phyloP scores from a whole-genome alignment of 805 yeast genomes.

The Kodamaea kakaduensis region DNA sequence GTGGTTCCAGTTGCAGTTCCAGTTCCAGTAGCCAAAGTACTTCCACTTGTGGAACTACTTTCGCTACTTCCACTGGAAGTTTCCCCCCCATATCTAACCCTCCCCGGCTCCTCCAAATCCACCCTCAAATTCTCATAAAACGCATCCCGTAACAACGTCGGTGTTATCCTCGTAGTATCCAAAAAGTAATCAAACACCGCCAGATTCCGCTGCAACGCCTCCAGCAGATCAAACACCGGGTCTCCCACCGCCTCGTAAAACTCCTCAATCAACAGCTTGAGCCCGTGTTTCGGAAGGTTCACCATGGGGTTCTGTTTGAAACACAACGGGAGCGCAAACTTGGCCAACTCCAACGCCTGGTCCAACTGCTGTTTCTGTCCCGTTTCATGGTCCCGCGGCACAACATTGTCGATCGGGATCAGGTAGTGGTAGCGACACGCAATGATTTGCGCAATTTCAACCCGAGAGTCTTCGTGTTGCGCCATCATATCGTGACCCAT shows the following conservation, averaged over 20 bases:
- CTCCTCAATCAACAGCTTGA: conserved; percentile 68
- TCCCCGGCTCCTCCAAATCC: conserved; percentile 25
- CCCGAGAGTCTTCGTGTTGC: conserved; percentile 42
- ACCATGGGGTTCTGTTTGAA: conserved; percentile 57
- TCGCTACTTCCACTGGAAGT: not conserved
- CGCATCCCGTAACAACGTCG: conserved; percentile 44
- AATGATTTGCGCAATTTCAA: conserved; percentile 73
- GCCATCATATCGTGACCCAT: conserved; percentile 55
- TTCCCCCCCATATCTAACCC: conserved; percentile 4
- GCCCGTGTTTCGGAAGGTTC: conserved; percentile 60
- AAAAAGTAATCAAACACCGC: conserved; percentile 45
- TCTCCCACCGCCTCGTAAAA: conserved; percentile 70
- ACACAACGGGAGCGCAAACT: conserved; percentile 53
- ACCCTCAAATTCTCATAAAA: conserved; percentile 46
- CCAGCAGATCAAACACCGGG: conserved; percentile 44
- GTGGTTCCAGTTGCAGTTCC: conserved; percentile 5
- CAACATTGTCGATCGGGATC: conserved; percentile 54
- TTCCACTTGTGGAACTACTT: too few species aligned
- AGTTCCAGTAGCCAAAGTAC: too few species aligned
- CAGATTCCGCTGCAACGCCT: conserved; percentile 43
- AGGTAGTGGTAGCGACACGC: conserved; percentile 73
- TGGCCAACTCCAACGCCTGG: conserved; percentile 36
- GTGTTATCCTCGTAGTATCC: conserved; percentile 39
- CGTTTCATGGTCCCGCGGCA: conserved; percentile 62
- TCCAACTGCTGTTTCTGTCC: conserved; percentile 27